Conservation (phyloP, 441 rosid genomes). For the Bruguiera hainesii region DNA sequence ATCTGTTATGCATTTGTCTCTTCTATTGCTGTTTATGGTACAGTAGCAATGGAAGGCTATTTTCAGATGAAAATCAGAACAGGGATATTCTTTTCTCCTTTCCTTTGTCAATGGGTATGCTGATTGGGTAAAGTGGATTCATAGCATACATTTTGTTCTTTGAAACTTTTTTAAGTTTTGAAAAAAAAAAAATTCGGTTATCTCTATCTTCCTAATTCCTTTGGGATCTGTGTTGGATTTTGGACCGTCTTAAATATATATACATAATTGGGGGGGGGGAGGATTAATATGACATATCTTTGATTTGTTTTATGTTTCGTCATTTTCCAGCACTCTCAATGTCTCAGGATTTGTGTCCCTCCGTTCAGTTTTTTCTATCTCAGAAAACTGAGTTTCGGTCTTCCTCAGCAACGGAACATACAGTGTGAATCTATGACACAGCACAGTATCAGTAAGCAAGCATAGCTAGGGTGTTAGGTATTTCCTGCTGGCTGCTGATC, state of each 20-base stretch:
- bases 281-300: slow-evolving; percentile 27
- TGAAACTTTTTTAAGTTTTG: background rate
- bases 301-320: slow-evolving; percentile 44
- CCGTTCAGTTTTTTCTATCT: slow-evolving; percentile 21
- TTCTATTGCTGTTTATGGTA: slow-evolving; percentile 15
- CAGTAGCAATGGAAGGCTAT: slow-evolving; percentile 5
- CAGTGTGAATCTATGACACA: slow-evolving; percentile 26
- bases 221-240: slow-evolving; percentile 45
- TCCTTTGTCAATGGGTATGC: too few species aligned
- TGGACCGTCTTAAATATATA: slow-evolving; percentile 19
- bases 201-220: slow-evolving; percentile 22
- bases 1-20: background rate
- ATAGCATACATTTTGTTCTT: background rate
- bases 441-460: slow-evolving; percentile 11
- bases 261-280: too few species aligned
- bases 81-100: background rate
- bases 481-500: slow-evolving; percentile 3
- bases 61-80: slow-evolving; percentile 19
- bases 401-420: slow-evolving; percentile 26
- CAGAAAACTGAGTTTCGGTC: slow-evolving; percentile 25
- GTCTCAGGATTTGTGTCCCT: slow-evolving; percentile 18
- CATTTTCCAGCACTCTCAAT: slow-evolving; percentile 34
- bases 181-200: too few species aligned
- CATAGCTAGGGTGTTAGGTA: slow-evolving; percentile 8
- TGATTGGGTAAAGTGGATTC: too few species aligned